A percentile compares a stretch with the other conserved stretches of the same genome.
These are phyloP conservation scores for Orobanche coerulescens DNA, from an alignment of 257 asterid species.

Conservation along the genomic window DNA sequence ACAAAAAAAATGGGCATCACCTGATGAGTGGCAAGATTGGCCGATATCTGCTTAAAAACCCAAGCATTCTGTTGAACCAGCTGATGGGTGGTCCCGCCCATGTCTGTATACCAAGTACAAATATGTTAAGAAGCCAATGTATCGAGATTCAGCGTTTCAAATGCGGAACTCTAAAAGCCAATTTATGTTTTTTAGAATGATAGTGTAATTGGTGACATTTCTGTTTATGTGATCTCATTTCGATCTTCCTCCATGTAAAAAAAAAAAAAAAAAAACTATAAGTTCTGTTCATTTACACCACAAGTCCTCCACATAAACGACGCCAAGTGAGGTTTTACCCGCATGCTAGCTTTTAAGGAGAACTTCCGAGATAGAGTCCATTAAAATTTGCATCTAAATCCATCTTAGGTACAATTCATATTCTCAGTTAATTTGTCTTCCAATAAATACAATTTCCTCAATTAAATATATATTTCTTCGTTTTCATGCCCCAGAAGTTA, in stretches of 20 bases:
- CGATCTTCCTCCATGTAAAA: too few species aligned
- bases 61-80: slow-evolving; percentile 68
- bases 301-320: too few species aligned
- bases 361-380: too few species aligned
- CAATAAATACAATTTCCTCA: background rate
- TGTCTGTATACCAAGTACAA: slow-evolving; percentile 27
- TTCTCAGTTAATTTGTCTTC: background rate
- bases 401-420: too few species aligned
- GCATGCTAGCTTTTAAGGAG: too few species aligned
- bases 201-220: too few species aligned
- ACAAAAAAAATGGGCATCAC: slow-evolving; percentile 31
- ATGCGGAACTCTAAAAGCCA: background rate
- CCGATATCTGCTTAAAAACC: slow-evolving; percentile 62
- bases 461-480: background rate
- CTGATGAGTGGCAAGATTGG: slow-evolving; percentile 58
- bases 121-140: background rate
- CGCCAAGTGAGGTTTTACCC: too few species aligned
- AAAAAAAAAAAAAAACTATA: too few species aligned
- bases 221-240: background rate
- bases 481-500: background rate
- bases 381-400: too few species aligned
- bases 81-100: slow-evolving; percentile 40
- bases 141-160: background rate
- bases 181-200: background rate
- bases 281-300: too few species aligned